Evolutionary conservation across 805 yeast genomes (phyloP).

Genomic region (Candida pseudoglaebosa): DNA sequence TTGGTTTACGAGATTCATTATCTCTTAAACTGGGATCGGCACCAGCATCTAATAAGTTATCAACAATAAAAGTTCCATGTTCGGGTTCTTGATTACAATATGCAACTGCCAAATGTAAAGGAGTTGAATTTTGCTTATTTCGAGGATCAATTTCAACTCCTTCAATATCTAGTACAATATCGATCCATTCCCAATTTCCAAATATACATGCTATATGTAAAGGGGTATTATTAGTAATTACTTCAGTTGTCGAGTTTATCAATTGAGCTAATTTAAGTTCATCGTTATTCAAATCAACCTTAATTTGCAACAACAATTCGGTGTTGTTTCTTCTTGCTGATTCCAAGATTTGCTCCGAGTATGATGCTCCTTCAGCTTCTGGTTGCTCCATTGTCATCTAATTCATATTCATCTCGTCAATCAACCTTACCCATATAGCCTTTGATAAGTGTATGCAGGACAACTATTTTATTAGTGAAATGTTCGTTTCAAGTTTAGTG

Average conservation of each 20-base stretch:
- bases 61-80: constrained; percentile 73
- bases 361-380: constrained; percentile 58
- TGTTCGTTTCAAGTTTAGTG: too few species aligned
- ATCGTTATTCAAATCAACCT: constrained; percentile 40
- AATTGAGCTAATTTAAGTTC: constrained; percentile 39
- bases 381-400: constrained; percentile 1
- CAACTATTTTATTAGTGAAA: too few species aligned
- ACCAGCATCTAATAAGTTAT: constrained; percentile 86
- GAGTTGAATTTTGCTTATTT: constrained; percentile 80
- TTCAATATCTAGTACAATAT: constrained; percentile 74
- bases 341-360: constrained; percentile 73
- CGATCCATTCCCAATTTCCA: constrained; percentile 86
- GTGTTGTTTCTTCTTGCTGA: constrained; percentile 85
- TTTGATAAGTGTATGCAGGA: too few species aligned
- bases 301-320: constrained; percentile 61
- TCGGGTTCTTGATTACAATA: constrained; percentile 80
- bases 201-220: constrained; percentile 76
- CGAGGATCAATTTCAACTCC: constrained; percentile 87
- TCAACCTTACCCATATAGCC: too few species aligned
- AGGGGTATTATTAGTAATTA: constrained; percentile 76
- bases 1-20: constrained; percentile 62
- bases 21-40: constrained; percentile 60
- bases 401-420: background rate
- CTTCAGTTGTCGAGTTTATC: constrained; percentile 60
- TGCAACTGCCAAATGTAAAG: constrained; percentile 80